A percentile compares a stretch with the other conserved stretches of the same genome.
phyloP scores from a whole-genome alignment of 768 basidiomycete genomes.

The Daedalea quercina region DNA sequence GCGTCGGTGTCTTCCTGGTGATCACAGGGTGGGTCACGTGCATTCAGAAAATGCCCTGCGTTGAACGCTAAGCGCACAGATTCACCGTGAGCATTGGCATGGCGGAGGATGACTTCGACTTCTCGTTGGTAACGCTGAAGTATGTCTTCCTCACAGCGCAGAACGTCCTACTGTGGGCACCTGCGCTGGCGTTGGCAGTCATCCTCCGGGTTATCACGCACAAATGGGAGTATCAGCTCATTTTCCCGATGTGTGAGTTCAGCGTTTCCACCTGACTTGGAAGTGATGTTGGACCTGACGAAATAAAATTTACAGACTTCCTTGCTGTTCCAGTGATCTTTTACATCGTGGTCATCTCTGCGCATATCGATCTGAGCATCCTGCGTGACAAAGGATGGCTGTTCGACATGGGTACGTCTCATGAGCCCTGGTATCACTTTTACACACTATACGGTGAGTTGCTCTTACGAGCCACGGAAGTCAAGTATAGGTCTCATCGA shows the following conservation, averaged over 20 bases:
- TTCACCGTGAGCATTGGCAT: conserved; percentile 82
- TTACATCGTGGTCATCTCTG: conserved; percentile 69
- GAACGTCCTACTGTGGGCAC: conserved; percentile 69
- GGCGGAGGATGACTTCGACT: conserved; percentile 68
- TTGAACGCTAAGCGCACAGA: no score
- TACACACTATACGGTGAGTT: conserved; percentile 70
- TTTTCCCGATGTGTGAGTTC: conserved; percentile 80
- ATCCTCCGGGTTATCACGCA: conserved; percentile 76
- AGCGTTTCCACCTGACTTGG: conserved; percentile 14
- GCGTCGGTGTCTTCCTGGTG: conserved; percentile 91
- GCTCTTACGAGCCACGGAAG: neutral
- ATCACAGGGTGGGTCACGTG: conserved; percentile 65
- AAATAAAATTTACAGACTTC: no score
- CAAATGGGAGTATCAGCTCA: conserved; percentile 76
- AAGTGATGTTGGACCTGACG: no score
- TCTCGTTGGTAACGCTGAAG: conserved; percentile 57
- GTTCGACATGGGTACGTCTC: conserved; percentile 61
- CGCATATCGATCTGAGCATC: conserved; percentile 47
- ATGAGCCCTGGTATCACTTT: conserved; percentile 73
- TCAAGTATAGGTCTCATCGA: neutral
- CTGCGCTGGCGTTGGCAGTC: conserved; percentile 72
- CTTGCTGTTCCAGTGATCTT: conserved; percentile 75
- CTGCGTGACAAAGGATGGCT: conserved; percentile 76
- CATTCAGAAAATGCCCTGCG: neutral
- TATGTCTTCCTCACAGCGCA: conserved; percentile 60